A percentile compares a stretch with the other conserved stretches of the same genome.
phyloP scores from a whole-genome alignment of 1,284 basidiomycete genomes.

The Sporisorium sorghi region DNA sequence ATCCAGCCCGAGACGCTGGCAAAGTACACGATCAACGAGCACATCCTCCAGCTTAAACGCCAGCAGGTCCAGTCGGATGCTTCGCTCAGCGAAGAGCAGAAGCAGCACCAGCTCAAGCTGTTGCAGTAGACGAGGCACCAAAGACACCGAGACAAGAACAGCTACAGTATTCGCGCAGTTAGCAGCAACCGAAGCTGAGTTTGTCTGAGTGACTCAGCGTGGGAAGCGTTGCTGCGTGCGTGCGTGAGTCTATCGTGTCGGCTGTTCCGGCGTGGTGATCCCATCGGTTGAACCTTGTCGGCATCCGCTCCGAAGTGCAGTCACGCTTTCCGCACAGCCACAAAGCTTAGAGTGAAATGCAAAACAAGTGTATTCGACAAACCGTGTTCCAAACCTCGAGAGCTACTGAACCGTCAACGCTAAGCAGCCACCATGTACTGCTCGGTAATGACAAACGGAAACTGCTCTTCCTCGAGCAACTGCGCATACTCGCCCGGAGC shows the following conservation, averaged over 20 bases:
- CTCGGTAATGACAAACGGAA: conserved; percentile 65
- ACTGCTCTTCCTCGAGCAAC: conserved; percentile 65
- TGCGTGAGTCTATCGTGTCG: neutral
- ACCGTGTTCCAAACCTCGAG: too few relatives aligned
- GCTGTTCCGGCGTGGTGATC: neutral
- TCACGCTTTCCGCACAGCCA: neutral
- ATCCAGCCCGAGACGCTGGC: conserved; percentile 34
- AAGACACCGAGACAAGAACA: neutral
- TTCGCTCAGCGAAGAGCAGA: neutral
- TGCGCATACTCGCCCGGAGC: conserved; percentile 66
- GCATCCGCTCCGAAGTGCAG: neutral
- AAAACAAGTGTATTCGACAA: neutral
- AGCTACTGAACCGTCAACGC: too few relatives aligned
- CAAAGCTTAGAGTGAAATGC: neutral
- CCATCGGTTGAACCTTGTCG: neutral
- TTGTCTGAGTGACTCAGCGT: neutral
- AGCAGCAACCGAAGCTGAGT: neutral
- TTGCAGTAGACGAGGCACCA: conserved; percentile 1
- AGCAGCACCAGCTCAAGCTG: conserved; percentile 6
- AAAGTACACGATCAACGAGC: conserved; percentile 60
- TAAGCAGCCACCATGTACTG: conserved; percentile 57
- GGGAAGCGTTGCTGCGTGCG: neutral
- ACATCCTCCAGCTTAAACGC: conserved; percentile 57
- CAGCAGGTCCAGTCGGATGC: conserved; percentile 28
- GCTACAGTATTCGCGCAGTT: neutral